A percentile compares a stretch with the other conserved stretches of the same genome.
Conservation (phyloP, 2,329 filamentous ascomycete species). For the Phaeophleospora eucalypticola region DNA sequence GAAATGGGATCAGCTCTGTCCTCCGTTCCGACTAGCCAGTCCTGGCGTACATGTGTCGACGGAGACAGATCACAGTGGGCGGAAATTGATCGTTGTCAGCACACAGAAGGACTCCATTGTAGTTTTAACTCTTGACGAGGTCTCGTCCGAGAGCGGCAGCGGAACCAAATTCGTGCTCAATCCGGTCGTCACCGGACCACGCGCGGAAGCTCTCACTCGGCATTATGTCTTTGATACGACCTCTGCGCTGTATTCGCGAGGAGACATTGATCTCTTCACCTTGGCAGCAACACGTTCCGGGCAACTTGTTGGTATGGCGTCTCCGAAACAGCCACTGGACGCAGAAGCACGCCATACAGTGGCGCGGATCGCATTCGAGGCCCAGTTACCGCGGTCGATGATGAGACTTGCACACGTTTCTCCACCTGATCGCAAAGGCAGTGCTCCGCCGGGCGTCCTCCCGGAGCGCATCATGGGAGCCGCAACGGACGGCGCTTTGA, state of each 20-base stretch:
- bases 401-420: conserved; percentile 47
- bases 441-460: conserved; percentile 37
- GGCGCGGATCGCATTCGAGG: conserved; percentile 39
- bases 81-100: conserved; percentile 49
- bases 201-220: conserved; percentile 20
- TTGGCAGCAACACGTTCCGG: conserved; percentile 24
- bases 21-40: conserved; percentile 29
- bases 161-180: conserved; percentile 22
- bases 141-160: conserved; percentile 29
- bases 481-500: conserved; percentile 50
- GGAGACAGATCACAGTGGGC: conserved; percentile 13
- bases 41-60: conserved; percentile 49
- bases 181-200: conserved; percentile 25
- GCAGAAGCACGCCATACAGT: conserved; percentile 11
- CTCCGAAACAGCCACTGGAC: conserved; percentile 7
- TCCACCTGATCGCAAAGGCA: conserved; percentile 35
- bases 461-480: conserved; percentile 48
- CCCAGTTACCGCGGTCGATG: conserved; percentile 39
- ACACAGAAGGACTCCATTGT: conserved; percentile 53
- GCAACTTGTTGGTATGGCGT: conserved; percentile 26
- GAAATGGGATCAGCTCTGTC: conserved; percentile 29
- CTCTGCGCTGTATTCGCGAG: conserved; percentile 1
- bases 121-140: conserved; percentile 41
- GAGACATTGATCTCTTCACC: conserved; percentile 8
- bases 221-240: conserved; percentile 19